Evolutionary conservation across 2,329 filamentous ascomycete genomes (phyloP), one percentile per base, ranked within the genome.

Genomic region (Lachnellula subtilissima): DNA sequence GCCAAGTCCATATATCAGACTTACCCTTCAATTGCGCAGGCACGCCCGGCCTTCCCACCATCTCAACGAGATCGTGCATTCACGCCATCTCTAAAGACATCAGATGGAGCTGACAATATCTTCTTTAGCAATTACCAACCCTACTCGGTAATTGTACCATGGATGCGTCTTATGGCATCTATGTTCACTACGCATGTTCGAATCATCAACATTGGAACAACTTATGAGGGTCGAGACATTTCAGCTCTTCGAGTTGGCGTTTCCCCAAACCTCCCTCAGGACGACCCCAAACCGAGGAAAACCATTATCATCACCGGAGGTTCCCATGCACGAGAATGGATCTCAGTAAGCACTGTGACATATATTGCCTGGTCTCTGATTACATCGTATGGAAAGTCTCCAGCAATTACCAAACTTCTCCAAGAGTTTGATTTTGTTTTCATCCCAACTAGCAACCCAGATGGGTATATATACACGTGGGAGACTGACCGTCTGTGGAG

Each of bases 51-150:
- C 35, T 61, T 61, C 28, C 55, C 64, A 6, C 52, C 61, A n/a
- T 57, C 48, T 37, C 65, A 60, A 40, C 35, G 51, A 19, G 67
- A 65, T 47, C 59, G 59, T 19, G 55, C 64, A 9, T 73, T 72
- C 57, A 68, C 71, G 61, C 62, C 66, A 6, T 52, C 65, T 5
- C 61, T 70, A 36, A 65, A 55, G 43, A 63, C 58, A 53, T 66
- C 57, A 52, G 59, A 60, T 43, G 72, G 58, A 54, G 67, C 75
- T n/a, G 82, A 86, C 56, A 90, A 91, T 67, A 77, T 96, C 40
- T 97, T 97, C 75, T 97, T 99, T 74, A 82, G 84, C 51, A 85
- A 97, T 68, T 99, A 97, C 71, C 94, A 97, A 68, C 91, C 92
- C 1, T 77, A 95, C 22, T 85, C 88, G 3, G 91, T 90, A 47